phyloP scores from a whole-genome alignment of 2,329 filamentous ascomycete species.

The Aspergillus ruber region DNA sequence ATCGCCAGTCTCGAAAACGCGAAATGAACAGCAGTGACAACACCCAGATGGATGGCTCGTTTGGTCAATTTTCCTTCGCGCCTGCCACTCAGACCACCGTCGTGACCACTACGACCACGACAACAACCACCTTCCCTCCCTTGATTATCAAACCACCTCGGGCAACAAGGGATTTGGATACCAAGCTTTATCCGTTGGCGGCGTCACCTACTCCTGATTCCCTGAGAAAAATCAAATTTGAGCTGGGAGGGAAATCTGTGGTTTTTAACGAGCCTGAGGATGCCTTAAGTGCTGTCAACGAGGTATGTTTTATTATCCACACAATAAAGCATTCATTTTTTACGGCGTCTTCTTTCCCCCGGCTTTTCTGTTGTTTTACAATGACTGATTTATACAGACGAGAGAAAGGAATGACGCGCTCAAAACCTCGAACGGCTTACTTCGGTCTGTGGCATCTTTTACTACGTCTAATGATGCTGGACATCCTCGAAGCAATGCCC shows the following conservation, averaged over 20 bases:
- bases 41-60: slow-evolving; percentile 28
- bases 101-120: slow-evolving; percentile 87
- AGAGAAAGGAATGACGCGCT: slow-evolving; percentile 40
- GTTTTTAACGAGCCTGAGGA: slow-evolving; percentile 59
- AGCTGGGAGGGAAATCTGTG: slow-evolving; percentile 56
- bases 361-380: slow-evolving; percentile 5
- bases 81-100: slow-evolving; percentile 60
- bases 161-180: slow-evolving; percentile 65
- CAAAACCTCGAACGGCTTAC: slow-evolving; percentile 41
- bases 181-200: slow-evolving; percentile 85
- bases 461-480: slow-evolving; percentile 35
- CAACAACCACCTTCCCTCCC: slow-evolving; percentile 74
- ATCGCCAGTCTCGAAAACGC: slow-evolving; percentile 11
- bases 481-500: slow-evolving; percentile 18
- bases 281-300: slow-evolving; percentile 45
- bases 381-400: slow-evolving; percentile 26
- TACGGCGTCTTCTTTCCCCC: not conserved
- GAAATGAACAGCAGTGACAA: slow-evolving; percentile 23
- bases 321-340: not conserved
- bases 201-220: slow-evolving; percentile 72
- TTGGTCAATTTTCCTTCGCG: slow-evolving; percentile 57
- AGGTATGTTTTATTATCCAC: slow-evolving; percentile 38
- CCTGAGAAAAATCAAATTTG: slow-evolving; percentile 70
- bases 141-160: slow-evolving; percentile 69
- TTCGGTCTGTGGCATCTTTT: slow-evolving; percentile 41